Evolutionary conservation across 1,284 basidiomycete genomes (phyloP).

Genomic region (Trichosporon inkin): DNA sequence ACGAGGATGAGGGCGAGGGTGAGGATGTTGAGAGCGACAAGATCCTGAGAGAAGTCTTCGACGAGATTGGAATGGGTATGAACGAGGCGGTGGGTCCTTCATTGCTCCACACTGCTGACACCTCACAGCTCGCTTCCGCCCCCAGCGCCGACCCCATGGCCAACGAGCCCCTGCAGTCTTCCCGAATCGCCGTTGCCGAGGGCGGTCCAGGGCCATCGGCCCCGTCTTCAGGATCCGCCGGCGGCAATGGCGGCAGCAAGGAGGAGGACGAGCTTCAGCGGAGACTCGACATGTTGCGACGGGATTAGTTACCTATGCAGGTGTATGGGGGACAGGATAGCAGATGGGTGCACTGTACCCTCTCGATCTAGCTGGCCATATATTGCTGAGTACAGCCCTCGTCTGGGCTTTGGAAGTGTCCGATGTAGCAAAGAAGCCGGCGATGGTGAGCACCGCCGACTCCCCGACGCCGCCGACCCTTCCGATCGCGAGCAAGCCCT

Average conservation of each 20-base stretch:
- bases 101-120: neutral
- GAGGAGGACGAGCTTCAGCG: constrained; percentile 88
- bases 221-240: constrained; percentile 30
- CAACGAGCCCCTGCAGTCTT: constrained; percentile 61
- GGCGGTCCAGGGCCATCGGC: constrained; percentile 54
- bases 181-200: constrained; percentile 69
- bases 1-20: constrained; percentile 78
- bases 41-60: constrained; percentile 92
- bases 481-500: neutral
- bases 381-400: too few species aligned
- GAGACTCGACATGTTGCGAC: constrained; percentile 71
- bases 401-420: too few species aligned
- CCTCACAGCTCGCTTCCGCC: constrained; percentile 65
- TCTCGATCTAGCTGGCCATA: too few species aligned
- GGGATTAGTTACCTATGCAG: constrained; percentile 40
- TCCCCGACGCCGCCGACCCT: neutral
- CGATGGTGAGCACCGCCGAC: neutral
- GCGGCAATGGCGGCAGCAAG: constrained; percentile 52
- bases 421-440: neutral
- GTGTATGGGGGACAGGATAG: too few species aligned
- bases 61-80: constrained; percentile 91
- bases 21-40: constrained; percentile 91
- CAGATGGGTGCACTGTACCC: too few species aligned
- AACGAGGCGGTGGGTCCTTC: constrained; percentile 71
- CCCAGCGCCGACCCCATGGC: constrained; percentile 64